phyloP scores from a whole-genome alignment of 768 basidiomycete genomes.

The Trametes coccinea region DNA sequence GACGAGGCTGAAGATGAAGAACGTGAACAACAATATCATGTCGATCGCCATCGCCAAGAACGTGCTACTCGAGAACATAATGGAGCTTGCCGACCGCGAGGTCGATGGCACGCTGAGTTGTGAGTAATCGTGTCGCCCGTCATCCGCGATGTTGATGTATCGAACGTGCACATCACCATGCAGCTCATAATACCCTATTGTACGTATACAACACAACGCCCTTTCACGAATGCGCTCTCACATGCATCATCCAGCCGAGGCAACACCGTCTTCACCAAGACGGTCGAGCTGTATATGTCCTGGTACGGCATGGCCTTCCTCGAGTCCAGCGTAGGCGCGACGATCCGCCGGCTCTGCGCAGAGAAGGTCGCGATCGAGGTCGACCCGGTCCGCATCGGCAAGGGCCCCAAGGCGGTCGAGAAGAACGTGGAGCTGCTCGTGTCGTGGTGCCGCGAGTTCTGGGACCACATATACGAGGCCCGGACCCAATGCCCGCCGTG shows the following conservation, averaged over 20 bases:
- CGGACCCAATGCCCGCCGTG: constrained; percentile 75
- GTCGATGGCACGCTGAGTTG: constrained; percentile 68
- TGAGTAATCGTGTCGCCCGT: constrained; percentile 36
- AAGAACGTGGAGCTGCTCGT: constrained; percentile 68
- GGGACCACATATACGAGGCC: constrained; percentile 78
- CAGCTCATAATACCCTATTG: constrained; percentile 78
- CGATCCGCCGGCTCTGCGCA: constrained; percentile 66
- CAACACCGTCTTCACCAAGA: constrained; percentile 52
- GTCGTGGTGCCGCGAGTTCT: constrained; percentile 78
- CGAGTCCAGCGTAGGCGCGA: constrained; percentile 73
- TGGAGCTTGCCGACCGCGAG: constrained; percentile 67
- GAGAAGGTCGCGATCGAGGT: constrained; percentile 83
- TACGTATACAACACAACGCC: neutral
- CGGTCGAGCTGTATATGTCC: constrained; percentile 79
- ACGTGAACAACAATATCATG: constrained; percentile 59
- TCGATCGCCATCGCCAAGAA: constrained; percentile 70
- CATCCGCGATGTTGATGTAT: neutral
- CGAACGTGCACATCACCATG: neutral
- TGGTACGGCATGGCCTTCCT: constrained; percentile 81
- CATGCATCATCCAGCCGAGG: constrained; percentile 46
- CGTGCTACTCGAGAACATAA: constrained; percentile 65
- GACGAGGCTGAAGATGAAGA: constrained; percentile 64
- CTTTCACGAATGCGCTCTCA: neutral
- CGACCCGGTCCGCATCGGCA: constrained; percentile 69
- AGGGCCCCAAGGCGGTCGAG: constrained; percentile 60